These are phyloP conservation scores for Vinca minor DNA, from an alignment of 257 asterid genomes.

Conservation along the genomic window DNA sequence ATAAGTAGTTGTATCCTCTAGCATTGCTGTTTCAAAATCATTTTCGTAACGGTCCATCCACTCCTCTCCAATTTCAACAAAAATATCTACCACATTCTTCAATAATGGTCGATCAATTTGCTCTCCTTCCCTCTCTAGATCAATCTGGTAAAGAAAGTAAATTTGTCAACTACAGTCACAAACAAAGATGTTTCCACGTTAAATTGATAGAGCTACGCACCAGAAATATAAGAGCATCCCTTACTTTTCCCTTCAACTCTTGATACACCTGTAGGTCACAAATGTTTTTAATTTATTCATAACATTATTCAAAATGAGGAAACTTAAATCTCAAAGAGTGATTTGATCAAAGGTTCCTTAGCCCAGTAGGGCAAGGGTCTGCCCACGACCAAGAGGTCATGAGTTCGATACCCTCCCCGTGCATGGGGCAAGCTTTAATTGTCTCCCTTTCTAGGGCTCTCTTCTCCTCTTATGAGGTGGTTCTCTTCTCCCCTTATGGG, in stretches of 20 bases:
- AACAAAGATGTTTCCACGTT: neutral
- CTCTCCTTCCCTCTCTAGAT: conserved; percentile 96
- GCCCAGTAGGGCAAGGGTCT: no score
- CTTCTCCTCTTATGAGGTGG: no score
- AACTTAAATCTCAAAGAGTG: no score
- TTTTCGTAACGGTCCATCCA: conserved; percentile 72
- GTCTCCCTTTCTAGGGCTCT: no score
- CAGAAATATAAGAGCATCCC: conserved; percentile 91
- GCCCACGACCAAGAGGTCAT: no score
- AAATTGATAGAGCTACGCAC: conserved; percentile 32
- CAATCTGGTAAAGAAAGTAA: conserved; percentile 41
- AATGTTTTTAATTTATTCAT: neutral
- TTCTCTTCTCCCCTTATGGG: no score
- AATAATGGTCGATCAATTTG: conserved; percentile 85
- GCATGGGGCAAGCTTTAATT: no score
- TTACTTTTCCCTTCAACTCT: conserved; percentile 67
- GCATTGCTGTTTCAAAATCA: conserved; percentile 81
- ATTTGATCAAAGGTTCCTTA: no score
- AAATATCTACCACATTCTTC: conserved; percentile 85
- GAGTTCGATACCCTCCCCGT: no score
- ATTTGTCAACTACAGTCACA: neutral
- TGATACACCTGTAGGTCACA: conserved; percentile 62
- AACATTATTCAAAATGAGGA: neutral
- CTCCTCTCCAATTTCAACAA: conserved; percentile 96
- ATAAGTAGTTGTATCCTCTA: conserved; percentile 79